These are phyloP conservation scores for Dalbergia cochinchinensis DNA, from an alignment of 306 rosid genomes.

Conservation along the genomic window DNA sequence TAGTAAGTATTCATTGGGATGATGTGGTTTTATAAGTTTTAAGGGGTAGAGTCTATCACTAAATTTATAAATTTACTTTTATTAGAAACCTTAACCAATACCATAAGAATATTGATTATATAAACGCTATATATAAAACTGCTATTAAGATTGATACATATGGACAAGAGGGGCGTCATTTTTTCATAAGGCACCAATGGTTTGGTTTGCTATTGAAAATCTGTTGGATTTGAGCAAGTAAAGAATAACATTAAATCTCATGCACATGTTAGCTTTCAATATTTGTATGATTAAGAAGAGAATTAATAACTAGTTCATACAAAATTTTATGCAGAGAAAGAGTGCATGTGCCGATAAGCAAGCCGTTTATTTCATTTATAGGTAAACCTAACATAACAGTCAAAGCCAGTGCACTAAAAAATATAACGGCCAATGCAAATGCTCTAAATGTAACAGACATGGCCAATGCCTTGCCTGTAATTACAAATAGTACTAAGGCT, in stretches of 20 bases:
- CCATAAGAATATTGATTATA: too few relatives aligned
- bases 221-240: neutral
- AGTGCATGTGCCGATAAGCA: slow-evolving; percentile 63
- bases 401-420: neutral
- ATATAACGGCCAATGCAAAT: slow-evolving; percentile 10
- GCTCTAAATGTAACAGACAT: slow-evolving; percentile 19
- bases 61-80: too few relatives aligned
- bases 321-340: slow-evolving; percentile 63
- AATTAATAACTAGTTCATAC: neutral
- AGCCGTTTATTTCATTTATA: slow-evolving; percentile 73
- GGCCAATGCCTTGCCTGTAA: slow-evolving; percentile 39
- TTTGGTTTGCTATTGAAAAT: neutral
- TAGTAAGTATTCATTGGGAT: too few relatives aligned
- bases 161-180: too few relatives aligned
- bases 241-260: neutral
- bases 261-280: neutral
- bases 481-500: slow-evolving; percentile 70
- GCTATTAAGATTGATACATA: too few relatives aligned
- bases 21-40: too few relatives aligned
- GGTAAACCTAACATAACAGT: slow-evolving; percentile 49
- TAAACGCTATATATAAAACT: too few relatives aligned
- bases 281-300: neutral
- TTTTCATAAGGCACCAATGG: too few relatives aligned
- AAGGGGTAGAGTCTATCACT: too few relatives aligned
- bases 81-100: too few relatives aligned